A percentile compares a stretch with the other conserved stretches of the same genome.
Conservation (phyloP, 106 monocot species). For the Dioscorea zingiberensis region DNA sequence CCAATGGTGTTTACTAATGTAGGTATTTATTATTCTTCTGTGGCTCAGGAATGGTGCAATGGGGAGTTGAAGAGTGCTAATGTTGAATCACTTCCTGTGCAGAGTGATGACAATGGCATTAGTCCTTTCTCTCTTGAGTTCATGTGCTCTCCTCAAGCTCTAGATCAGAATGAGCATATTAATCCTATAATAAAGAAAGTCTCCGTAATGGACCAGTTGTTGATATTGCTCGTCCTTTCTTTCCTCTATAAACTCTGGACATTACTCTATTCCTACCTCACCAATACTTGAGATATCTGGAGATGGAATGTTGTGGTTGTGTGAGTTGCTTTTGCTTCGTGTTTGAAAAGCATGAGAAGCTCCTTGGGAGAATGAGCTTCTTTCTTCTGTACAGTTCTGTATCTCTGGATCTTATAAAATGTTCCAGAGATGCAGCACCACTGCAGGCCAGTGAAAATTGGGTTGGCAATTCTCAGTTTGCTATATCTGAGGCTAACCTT, state of each 20-base stretch:
- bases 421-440: neutral
- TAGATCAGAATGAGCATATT: neutral
- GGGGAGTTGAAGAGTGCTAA: slow-evolving; percentile 24
- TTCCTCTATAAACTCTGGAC: slow-evolving; percentile 17
- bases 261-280: slow-evolving; percentile 5
- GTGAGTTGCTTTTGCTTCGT: neutral
- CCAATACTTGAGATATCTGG: neutral
- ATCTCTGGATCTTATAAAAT: neutral
- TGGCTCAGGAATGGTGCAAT: slow-evolving; percentile 48
- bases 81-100: slow-evolving; percentile 25
- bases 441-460: neutral
- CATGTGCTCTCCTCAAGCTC: slow-evolving; percentile 15
- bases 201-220: slow-evolving; percentile 27
- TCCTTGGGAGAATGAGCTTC: too few species aligned
- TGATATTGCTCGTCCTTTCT: slow-evolving; percentile 10
- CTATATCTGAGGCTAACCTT: neutral
- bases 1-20: too few species aligned
- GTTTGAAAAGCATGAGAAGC: neutral
- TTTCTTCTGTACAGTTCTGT: neutral
- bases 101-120: slow-evolving; percentile 15
- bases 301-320: neutral
- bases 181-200: neutral
- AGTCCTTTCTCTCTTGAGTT: slow-evolving; percentile 42
- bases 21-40: neutral
- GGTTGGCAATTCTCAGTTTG: neutral